These are phyloP conservation scores for Monilinia polystroma DNA, from an alignment of 2,329 filamentous ascomycete genomes.

Conservation along the genomic window DNA sequence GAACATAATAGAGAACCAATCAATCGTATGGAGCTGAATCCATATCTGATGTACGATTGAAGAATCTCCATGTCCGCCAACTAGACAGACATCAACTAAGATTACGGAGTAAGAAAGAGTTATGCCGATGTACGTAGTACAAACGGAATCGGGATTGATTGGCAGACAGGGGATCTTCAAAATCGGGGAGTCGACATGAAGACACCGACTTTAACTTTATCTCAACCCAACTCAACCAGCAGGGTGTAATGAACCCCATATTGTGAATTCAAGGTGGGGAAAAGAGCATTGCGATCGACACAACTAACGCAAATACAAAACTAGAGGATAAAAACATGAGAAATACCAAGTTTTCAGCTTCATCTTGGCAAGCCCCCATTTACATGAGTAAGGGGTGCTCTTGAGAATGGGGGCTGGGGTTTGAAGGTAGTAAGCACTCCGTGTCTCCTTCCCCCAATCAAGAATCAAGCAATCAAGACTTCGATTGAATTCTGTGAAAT, in stretches of 20 bases:
- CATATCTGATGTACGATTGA: background rate
- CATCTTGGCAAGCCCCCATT: slow-evolving; percentile 11
- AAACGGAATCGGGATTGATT: background rate
- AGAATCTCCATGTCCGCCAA: background rate
- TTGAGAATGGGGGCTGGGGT: background rate
- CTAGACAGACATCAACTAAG: background rate
- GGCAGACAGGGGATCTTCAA: background rate
- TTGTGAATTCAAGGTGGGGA: too few relatives aligned
- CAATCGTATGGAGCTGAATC: background rate
- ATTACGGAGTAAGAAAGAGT: background rate
- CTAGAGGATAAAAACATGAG: background rate
- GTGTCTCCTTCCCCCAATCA: background rate
- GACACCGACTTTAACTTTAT: background rate
- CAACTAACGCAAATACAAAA: background rate
- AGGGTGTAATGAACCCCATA: too few relatives aligned
- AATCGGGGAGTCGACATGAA: background rate
- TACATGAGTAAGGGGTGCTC: background rate
- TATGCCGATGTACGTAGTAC: slow-evolving; percentile 11
- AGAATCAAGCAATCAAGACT: background rate
- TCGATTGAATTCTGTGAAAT: background rate
- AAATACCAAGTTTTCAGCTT: slow-evolving; percentile 16
- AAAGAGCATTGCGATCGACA: background rate
- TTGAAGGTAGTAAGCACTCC: background rate
- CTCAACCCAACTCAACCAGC: too few relatives aligned
- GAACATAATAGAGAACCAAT: background rate